These are phyloP conservation scores for Tagetes patula DNA, from an alignment of 129 eudicot species.

Conservation along the genomic window DNA sequence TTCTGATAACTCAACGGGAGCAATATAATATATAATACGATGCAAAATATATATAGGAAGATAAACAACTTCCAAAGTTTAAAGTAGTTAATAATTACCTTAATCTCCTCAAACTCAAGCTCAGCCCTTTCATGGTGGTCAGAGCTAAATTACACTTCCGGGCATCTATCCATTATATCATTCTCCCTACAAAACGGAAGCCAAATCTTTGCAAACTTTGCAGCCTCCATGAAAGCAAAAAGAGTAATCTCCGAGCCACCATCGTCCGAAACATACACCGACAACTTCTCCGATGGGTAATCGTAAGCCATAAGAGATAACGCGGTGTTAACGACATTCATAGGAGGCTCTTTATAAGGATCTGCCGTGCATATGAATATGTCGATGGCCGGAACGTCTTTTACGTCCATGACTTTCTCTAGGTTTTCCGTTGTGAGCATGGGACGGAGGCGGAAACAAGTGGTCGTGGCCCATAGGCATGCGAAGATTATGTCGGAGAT, in stretches of 20 bases:
- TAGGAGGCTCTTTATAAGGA: conserved; percentile 63
- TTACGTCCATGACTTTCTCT: conserved; percentile 10
- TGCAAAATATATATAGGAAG: too few species aligned
- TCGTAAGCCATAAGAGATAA: conserved; percentile 70
- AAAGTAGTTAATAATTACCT: conserved; percentile 35
- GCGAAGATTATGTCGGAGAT: conserved; percentile 49
- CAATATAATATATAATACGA: too few species aligned
- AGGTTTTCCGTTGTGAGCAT: conserved; percentile 40
- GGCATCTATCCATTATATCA: conserved; percentile 52
- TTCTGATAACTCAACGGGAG: too few species aligned
- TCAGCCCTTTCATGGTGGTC: background rate
- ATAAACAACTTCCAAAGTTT: too few species aligned
- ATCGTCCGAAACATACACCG: conserved; percentile 38
- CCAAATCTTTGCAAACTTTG: conserved; percentile 67
- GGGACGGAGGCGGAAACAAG: background rate
- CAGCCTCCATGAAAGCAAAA: conserved; percentile 78
- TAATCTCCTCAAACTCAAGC: conserved; percentile 36
- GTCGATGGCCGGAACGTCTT: conserved; percentile 53
- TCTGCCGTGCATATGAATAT: conserved; percentile 75
- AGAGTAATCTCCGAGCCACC: conserved; percentile 54
- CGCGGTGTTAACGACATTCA: conserved; percentile 56
- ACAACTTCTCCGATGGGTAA: conserved; percentile 71
- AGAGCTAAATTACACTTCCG: conserved; percentile 53
- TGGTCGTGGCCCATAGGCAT: conserved; percentile 44
- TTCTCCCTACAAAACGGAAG: conserved; percentile 68